These are phyloP conservation scores for Mortierella sp. DNA, from an alignment of 371 early-diverging fungal species.

Conservation along the genomic window DNA sequence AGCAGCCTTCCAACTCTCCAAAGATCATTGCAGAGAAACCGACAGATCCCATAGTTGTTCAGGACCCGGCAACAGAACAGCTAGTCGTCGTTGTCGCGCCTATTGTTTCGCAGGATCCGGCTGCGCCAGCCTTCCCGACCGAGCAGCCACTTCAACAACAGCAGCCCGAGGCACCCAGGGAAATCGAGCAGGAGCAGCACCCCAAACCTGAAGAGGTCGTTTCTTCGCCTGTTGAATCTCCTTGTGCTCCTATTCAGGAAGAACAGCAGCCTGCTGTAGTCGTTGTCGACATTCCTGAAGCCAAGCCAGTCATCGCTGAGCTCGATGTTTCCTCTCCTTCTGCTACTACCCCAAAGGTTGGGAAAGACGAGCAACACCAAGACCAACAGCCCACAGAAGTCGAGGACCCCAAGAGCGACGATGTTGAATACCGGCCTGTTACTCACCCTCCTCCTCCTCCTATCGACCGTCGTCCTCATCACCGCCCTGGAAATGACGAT, in stretches of 20 bases:
- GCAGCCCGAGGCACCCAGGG: not conserved
- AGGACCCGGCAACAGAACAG: not conserved
- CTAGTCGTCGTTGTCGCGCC: not conserved
- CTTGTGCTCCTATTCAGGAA: not conserved
- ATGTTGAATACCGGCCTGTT: too few relatives aligned
- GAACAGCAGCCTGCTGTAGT: not conserved
- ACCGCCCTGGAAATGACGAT: not conserved
- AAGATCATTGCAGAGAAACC: not conserved
- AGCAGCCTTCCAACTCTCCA: not conserved
- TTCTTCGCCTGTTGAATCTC: not conserved
- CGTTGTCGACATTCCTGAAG: not conserved
- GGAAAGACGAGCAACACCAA: not conserved
- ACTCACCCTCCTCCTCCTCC: not conserved
- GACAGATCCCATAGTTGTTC: not conserved
- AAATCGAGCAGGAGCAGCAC: not conserved
- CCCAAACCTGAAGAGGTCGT: not conserved
- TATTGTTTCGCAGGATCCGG: not conserved
- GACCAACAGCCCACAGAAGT: not conserved
- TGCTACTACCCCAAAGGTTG: not conserved
- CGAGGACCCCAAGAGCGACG: too few relatives aligned
- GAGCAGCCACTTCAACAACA: not conserved
- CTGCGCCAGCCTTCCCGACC: not conserved
- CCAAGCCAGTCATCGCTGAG: not conserved
- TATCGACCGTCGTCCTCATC: not conserved
- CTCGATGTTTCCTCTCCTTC: not conserved